phyloP scores from a whole-genome alignment of 192 early-diverging fungal species.

The Pilobolus umbonatus region DNA sequence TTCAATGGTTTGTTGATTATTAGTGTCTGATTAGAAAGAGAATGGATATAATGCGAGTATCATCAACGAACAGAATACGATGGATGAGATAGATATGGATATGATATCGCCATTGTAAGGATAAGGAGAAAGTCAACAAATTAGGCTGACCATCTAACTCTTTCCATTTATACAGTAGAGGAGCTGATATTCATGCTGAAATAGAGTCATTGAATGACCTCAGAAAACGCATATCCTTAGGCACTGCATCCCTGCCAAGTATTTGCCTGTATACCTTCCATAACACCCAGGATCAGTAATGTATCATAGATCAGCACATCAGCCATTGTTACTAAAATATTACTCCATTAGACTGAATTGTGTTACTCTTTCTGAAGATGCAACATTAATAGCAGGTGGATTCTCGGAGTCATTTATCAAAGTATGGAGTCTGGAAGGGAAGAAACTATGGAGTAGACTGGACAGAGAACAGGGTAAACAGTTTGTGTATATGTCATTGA shows the following conservation, averaged over 20 bases:
- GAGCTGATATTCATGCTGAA: slow-evolving; percentile 72
- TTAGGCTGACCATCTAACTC: not conserved
- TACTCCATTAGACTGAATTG: slow-evolving; percentile 66
- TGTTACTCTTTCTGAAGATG: slow-evolving; percentile 73
- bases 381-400: slow-evolving; percentile 79
- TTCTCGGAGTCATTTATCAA: slow-evolving; percentile 92
- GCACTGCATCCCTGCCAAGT: slow-evolving; percentile 69
- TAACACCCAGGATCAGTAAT: slow-evolving; percentile 73
- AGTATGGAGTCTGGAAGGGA: slow-evolving; percentile 84
- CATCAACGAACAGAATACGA: no score
- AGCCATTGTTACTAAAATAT: no score
- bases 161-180: slow-evolving; percentile 50
- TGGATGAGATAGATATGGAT: not conserved
- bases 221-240: slow-evolving; percentile 66
- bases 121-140: not conserved
- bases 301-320: not conserved
- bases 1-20: no score
- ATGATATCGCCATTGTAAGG: slow-evolving; percentile 45
- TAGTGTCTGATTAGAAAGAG: no score
- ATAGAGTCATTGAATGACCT: slow-evolving; percentile 76
- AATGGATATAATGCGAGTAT: no score
- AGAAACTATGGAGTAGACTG: slow-evolving; percentile 51
- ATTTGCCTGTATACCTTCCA: slow-evolving; percentile 95
- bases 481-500: not conserved
- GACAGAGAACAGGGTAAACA: slow-evolving; percentile 6